These are phyloP conservation scores for Chaetomiaceae sp. DNA, from an alignment of 2,329 filamentous ascomycete species.

Conservation along the genomic window DNA sequence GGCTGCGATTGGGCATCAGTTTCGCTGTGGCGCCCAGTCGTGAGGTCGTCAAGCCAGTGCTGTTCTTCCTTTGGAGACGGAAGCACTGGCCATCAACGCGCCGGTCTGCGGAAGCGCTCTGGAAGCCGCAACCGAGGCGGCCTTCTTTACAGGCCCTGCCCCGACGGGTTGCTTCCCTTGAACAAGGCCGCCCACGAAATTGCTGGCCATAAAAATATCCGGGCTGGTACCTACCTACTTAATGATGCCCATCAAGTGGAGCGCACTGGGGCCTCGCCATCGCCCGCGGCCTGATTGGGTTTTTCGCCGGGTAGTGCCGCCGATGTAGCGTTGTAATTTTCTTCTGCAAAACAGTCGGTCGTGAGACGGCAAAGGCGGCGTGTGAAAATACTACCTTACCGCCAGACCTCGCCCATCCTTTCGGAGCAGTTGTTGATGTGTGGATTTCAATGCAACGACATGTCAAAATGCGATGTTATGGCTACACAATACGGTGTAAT, in stretches of 20 bases:
- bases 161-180: conserved; percentile 7
- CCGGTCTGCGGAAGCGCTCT: conserved; percentile 21
- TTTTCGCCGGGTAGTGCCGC: conserved; percentile 6
- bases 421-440: background rate
- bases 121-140: conserved; percentile 15
- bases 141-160: conserved; percentile 14
- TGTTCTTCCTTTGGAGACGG: background rate
- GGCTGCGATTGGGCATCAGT: conserved; percentile 7
- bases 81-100: conserved; percentile 25
- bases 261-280: conserved; percentile 5
- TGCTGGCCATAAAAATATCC: conserved; percentile 20
- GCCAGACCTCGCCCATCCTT: background rate
- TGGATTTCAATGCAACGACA: background rate
- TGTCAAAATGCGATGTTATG: background rate
- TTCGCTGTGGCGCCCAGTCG: conserved; percentile 12
- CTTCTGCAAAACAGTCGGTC: conserved; percentile 9
- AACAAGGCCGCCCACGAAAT: conserved; percentile 13
- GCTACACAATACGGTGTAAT: background rate
- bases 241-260: conserved; percentile 4
- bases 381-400: background rate
- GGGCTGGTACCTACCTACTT: no score
- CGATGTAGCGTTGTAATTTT: conserved; percentile 17
- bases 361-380: conserved; percentile 22
- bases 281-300: conserved; percentile 7
- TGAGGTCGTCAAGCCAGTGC: conserved; percentile 2